Percentiles rank a stretch among this genome's conserved stretches.
Conservation (phyloP, 2,329 filamentous ascomycete species). For the Erysiphe neolycopersici region DNA sequence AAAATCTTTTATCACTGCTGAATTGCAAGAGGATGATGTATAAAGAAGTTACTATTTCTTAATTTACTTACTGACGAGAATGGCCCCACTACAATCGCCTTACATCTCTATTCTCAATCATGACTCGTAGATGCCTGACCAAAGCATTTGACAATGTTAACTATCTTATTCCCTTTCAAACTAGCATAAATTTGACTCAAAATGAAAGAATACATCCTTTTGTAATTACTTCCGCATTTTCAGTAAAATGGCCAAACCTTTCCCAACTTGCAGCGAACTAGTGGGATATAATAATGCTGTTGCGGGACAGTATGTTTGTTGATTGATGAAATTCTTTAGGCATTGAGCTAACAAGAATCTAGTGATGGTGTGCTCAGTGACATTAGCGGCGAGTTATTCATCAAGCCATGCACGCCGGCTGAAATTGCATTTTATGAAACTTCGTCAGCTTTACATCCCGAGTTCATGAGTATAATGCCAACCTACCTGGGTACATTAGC, state of each 20-base stretch:
- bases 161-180: too few relatives aligned
- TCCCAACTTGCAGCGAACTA: slow-evolving; percentile 24
- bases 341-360: slow-evolving; percentile 5
- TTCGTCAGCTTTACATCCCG: slow-evolving; percentile 31
- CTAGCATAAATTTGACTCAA: too few relatives aligned
- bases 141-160: too few relatives aligned
- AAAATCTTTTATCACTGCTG: too few relatives aligned
- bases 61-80: too few relatives aligned
- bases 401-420: slow-evolving; percentile 71
- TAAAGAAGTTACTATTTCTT: too few relatives aligned
- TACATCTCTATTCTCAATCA: too few relatives aligned
- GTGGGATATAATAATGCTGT: slow-evolving; percentile 49
- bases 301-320: slow-evolving; percentile 49
- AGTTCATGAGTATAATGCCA: slow-evolving; percentile 61
- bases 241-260: slow-evolving; percentile 15
- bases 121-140: too few relatives aligned
- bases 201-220: too few relatives aligned
- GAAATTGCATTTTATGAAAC: slow-evolving; percentile 82
- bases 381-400: slow-evolving; percentile 56
- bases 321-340: not conserved
- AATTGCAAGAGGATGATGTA: too few relatives aligned
- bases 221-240: too few relatives aligned
- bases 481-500: slow-evolving; percentile 56
- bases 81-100: too few relatives aligned
- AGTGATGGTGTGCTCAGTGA: slow-evolving; percentile 84